A percentile compares a stretch with the other conserved stretches of the same genome.
Conservation (phyloP, 2,329 filamentous ascomycete genomes). For the Cladosporium halotolerans region DNA sequence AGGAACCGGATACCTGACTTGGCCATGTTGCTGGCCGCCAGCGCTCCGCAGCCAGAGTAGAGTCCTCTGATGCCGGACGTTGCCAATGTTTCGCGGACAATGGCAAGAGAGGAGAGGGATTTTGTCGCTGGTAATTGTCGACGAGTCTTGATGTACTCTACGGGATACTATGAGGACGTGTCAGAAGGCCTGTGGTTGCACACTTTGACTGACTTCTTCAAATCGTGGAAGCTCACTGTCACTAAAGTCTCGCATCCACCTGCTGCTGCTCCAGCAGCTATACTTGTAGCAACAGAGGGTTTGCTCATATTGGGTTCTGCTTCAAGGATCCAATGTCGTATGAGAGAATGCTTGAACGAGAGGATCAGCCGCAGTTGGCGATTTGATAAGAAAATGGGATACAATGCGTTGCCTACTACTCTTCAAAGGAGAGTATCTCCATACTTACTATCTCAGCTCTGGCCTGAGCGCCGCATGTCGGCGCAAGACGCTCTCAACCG, state of each 20-base stretch:
- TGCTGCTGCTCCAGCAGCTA: slow-evolving; percentile 8
- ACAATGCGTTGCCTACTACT: too few relatives aligned
- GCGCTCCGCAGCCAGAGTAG: slow-evolving; percentile 7
- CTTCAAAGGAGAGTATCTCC: too few relatives aligned
- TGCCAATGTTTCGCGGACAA: slow-evolving; percentile 3
- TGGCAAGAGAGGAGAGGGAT: slow-evolving; percentile 7
- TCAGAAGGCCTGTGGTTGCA: background rate
- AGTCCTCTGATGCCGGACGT: slow-evolving; percentile 3
- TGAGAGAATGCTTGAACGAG: too few relatives aligned
- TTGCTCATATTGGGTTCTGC: background rate
- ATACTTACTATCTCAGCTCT: too few relatives aligned
- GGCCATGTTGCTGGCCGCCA: slow-evolving; percentile 8
- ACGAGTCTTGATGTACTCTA: slow-evolving; percentile 15
- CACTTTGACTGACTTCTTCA: too few relatives aligned
- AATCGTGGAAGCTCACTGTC: background rate
- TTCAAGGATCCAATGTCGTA: too few relatives aligned
- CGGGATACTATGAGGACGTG: slow-evolving; percentile 4
- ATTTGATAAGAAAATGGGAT: too few relatives aligned
- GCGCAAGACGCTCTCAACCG: too few relatives aligned
- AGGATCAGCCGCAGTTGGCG: too few relatives aligned
- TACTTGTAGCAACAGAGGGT: slow-evolving; percentile 7
- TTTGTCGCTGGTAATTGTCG: slow-evolving; percentile 5
- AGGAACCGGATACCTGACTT: slow-evolving; percentile 23
- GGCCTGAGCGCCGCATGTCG: too few relatives aligned
- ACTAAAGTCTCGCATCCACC: slow-evolving; percentile 11